Evolutionary conservation across 768 basidiomycete genomes (phyloP).

Genomic region (Leucocoprinus sp.): DNA sequence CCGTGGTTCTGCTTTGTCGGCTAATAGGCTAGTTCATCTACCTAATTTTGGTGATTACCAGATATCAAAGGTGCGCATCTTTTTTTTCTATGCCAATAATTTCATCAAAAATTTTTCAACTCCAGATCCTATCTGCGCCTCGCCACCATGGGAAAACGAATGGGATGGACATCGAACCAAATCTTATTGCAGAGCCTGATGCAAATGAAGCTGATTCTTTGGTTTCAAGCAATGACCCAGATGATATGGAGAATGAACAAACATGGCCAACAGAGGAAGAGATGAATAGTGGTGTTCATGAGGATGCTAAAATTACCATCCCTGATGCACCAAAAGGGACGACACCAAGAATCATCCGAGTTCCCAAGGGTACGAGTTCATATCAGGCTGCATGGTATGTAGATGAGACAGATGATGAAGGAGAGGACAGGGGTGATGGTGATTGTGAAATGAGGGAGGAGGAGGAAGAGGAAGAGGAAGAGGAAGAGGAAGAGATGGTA

Average conservation of each 20-base stretch:
- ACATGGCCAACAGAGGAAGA: conserved; percentile 99
- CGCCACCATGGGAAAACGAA: conserved; percentile 27
- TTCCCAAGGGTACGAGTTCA: conserved; percentile 93
- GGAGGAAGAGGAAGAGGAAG: conserved; percentile 34
- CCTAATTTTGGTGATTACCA: conserved; percentile 87
- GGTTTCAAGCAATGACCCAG: conserved; percentile 79
- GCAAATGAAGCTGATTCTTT: conserved; percentile 71
- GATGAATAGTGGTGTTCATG: conserved; percentile 45
- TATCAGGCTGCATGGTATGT: conserved; percentile 97
- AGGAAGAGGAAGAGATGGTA: conserved; percentile 46
- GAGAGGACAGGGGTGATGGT: conserved; percentile 36
- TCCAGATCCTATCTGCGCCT: conserved; percentile 62
- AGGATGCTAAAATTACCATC: conserved; percentile 26
- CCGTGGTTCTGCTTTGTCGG: conserved; percentile 70
- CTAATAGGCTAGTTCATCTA: conserved; percentile 81
- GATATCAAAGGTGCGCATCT: conserved; percentile 52
- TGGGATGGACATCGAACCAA: conserved; percentile 64
- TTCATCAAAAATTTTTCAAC: not conserved
- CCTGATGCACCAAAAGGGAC: conserved; percentile 66
- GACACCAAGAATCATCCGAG: conserved; percentile 70
- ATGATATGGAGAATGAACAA: conserved; percentile 89
- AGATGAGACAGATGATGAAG: conserved; percentile 68
- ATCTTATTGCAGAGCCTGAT: conserved; percentile 56
- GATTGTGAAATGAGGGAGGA: conserved; percentile 23
- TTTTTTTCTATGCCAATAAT: not conserved